A percentile compares a stretch with the other conserved stretches of the same genome.
Evolutionary conservation across 179 eudicot genomes (phyloP).

Genomic region (Spergularia azorica): DNA sequence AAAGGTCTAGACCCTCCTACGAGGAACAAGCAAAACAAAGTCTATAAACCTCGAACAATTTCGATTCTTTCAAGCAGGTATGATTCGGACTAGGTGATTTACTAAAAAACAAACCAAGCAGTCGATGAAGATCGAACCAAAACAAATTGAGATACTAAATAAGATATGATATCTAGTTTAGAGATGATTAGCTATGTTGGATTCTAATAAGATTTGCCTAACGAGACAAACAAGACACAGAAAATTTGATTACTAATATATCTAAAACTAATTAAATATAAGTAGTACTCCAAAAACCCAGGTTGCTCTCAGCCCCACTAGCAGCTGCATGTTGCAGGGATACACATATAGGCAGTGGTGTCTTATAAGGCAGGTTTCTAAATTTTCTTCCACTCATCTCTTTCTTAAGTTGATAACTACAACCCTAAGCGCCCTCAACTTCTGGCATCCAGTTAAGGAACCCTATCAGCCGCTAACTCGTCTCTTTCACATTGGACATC

Average conservation of each 20-base stretch:
- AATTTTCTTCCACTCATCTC: constrained; percentile 25
- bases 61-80: background rate
- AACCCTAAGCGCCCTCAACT: constrained; percentile 14
- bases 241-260: background rate
- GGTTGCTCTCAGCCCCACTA: constrained; percentile 34
- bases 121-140: background rate
- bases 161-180: constrained; percentile 22
- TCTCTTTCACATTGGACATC: constrained; percentile 25
- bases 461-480: constrained; percentile 10
- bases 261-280: background rate
- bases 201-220: constrained; percentile 16
- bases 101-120: background rate
- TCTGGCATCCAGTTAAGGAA: constrained; percentile 9
- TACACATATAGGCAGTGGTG: constrained; percentile 22
- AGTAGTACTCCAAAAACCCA: constrained; percentile 21
- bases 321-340: constrained; percentile 35
- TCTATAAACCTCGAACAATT: background rate
- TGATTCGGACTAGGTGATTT: background rate
- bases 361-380: constrained; percentile 34
- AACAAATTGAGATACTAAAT: constrained; percentile 4
- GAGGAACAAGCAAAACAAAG: too few relatives aligned
- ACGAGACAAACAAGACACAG: background rate
- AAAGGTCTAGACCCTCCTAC: too few relatives aligned
- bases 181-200: constrained; percentile 14
- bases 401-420: constrained; percentile 29